phyloP scores from a whole-genome alignment of 257 asterid genomes.

The Solanum paucissectum region DNA sequence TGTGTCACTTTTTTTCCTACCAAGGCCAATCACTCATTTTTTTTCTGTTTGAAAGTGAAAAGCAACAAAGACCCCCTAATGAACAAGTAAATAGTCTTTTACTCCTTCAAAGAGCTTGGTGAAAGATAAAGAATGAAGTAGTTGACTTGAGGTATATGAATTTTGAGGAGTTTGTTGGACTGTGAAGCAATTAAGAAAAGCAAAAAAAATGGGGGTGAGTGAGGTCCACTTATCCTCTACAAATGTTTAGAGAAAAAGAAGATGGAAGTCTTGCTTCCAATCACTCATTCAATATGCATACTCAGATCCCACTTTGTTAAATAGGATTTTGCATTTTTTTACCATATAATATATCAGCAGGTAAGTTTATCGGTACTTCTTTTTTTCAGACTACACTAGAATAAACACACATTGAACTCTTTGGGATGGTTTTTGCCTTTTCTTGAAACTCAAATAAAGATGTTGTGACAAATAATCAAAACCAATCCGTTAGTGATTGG shows the following conservation, averaged over 20 bases:
- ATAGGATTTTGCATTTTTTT: neutral
- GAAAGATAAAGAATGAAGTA: neutral
- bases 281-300: conserved; percentile 12
- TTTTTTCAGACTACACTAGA: no score
- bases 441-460: conserved; percentile 6
- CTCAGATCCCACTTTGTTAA: conserved; percentile 21
- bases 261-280: conserved; percentile 10
- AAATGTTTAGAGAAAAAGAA: conserved; percentile 10
- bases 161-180: neutral
- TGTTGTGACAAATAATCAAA: conserved; percentile 13
- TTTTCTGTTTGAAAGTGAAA: neutral
- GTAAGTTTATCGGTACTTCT: neutral
- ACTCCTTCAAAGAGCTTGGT: neutral
- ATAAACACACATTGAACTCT: neutral
- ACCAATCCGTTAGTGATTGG: neutral
- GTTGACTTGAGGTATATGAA: neutral
- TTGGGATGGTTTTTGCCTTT: neutral
- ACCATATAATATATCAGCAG: neutral
- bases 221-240: conserved; percentile 16
- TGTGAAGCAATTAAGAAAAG: neutral
- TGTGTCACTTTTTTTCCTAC: neutral
- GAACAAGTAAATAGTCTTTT: neutral
- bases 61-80: neutral
- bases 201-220: neutral
- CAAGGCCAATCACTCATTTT: neutral